These are phyloP conservation scores for Saitozyma sp. DNA, from an alignment of 768 basidiomycete genomes.

Conservation along the genomic window DNA sequence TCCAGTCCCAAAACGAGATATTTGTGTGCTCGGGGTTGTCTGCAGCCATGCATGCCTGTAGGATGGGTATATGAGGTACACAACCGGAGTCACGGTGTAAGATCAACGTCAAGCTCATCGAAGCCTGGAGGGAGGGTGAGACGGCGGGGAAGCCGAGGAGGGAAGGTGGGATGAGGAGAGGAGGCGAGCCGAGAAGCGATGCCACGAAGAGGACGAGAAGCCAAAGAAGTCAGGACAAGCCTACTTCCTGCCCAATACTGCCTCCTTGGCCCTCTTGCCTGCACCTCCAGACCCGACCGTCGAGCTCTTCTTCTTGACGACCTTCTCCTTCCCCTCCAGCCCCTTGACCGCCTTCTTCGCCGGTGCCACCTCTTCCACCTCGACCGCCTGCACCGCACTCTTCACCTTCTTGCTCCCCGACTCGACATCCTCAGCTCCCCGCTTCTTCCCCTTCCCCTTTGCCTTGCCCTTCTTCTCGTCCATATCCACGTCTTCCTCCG, in stretches of 20 bases:
- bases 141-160: no score
- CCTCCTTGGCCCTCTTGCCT: constrained; percentile 61
- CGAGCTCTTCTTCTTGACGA: constrained; percentile 62
- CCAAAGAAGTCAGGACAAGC: neutral
- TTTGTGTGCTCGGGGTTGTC: neutral
- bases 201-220: no score
- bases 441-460: constrained; percentile 53
- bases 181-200: no score
- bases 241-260: constrained; percentile 19
- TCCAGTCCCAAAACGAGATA: no score
- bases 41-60: neutral
- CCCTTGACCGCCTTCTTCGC: constrained; percentile 9
- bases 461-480: constrained; percentile 17
- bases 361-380: neutral
- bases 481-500: constrained; percentile 29
- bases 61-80: neutral
- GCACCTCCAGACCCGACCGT: constrained; percentile 52
- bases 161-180: no score
- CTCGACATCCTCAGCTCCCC: constrained; percentile 23
- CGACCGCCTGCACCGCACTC: constrained; percentile 6
- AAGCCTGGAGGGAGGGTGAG: no score
- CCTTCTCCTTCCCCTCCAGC: constrained; percentile 12
- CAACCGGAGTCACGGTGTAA: neutral
- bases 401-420: constrained; percentile 12
- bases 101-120: no score